Evolutionary conservation across 495 filamentous ascomycete species (phyloP).

Genomic region (Aspergillus sclerotioniger): DNA sequence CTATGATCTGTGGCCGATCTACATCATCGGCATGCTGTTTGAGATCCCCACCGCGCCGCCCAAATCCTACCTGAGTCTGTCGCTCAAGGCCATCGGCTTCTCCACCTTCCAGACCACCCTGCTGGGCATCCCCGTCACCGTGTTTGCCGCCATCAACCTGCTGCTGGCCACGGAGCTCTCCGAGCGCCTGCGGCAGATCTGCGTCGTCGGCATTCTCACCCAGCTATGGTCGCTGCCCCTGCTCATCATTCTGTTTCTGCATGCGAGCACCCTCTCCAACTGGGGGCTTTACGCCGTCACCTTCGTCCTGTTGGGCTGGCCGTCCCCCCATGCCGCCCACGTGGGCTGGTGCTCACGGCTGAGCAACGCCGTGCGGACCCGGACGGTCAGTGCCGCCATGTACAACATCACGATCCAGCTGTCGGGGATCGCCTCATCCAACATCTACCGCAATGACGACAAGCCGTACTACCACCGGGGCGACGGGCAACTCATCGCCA

Average conservation of each 20-base stretch:
- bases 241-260: constrained; percentile 43
- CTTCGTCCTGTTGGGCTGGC: constrained; percentile 55
- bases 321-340: constrained; percentile 32
- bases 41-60: constrained; percentile 48
- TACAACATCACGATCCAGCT: constrained; percentile 52
- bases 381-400: constrained; percentile 53
- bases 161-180: constrained; percentile 43
- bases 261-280: constrained; percentile 36
- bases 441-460: constrained; percentile 59
- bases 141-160: constrained; percentile 47
- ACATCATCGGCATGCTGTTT: constrained; percentile 54
- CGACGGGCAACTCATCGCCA: constrained; percentile 46
- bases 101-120: constrained; percentile 58
- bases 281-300: constrained; percentile 59
- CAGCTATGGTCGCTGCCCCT: constrained; percentile 29
- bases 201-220: constrained; percentile 36
- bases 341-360: constrained; percentile 44
- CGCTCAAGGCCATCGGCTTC: constrained; percentile 58
- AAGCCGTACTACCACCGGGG: constrained; percentile 53
- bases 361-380: constrained; percentile 52
- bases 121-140: constrained; percentile 49
- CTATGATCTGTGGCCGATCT: constrained; percentile 67
- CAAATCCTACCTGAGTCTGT: constrained; percentile 58
- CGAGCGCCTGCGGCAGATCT: constrained; percentile 49
- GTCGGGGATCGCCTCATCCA: constrained; percentile 50